These are phyloP conservation scores for Rubia balearica DNA, from an alignment of 305 asterid species.

Conservation along the genomic window DNA sequence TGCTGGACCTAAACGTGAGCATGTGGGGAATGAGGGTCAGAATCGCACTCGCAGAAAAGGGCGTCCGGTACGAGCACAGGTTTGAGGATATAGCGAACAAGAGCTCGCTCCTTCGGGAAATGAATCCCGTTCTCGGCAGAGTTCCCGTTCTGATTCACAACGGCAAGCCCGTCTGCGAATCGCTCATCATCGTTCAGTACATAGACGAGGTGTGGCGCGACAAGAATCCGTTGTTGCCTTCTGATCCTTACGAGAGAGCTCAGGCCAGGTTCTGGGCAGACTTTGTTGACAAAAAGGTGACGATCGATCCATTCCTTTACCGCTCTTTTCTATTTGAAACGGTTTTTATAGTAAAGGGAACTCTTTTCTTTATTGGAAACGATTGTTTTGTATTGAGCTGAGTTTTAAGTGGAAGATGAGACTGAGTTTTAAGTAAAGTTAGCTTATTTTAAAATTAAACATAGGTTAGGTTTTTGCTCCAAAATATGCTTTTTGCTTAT, in stretches of 20 bases:
- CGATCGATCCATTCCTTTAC: background rate
- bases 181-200: conserved; percentile 28
- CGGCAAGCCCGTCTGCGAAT: conserved; percentile 30
- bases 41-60: conserved; percentile 11
- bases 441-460: too few species aligned
- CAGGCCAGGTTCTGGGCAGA: conserved; percentile 39
- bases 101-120: conserved; percentile 18
- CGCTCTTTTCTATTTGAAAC: too few species aligned
- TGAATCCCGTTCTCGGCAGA: conserved; percentile 37
- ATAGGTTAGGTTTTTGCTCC: too few species aligned
- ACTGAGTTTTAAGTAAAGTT: too few species aligned
- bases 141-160: conserved; percentile 34
- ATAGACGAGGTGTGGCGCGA: conserved; percentile 31
- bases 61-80: background rate
- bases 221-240: conserved; percentile 26
- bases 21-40: conserved; percentile 4
- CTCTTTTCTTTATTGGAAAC: too few species aligned
- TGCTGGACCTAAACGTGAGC: background rate
- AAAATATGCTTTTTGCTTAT: too few species aligned
- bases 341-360: too few species aligned
- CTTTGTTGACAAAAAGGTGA: conserved; percentile 23
- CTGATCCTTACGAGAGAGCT: conserved; percentile 23
- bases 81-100: background rate
- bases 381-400: too few species aligned
- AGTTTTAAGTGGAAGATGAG: too few species aligned